Base-by-base conservation (phyloP, 2,329 filamentous ascomycete genomes). In the Aspergillus pseudoterreus region DNA sequence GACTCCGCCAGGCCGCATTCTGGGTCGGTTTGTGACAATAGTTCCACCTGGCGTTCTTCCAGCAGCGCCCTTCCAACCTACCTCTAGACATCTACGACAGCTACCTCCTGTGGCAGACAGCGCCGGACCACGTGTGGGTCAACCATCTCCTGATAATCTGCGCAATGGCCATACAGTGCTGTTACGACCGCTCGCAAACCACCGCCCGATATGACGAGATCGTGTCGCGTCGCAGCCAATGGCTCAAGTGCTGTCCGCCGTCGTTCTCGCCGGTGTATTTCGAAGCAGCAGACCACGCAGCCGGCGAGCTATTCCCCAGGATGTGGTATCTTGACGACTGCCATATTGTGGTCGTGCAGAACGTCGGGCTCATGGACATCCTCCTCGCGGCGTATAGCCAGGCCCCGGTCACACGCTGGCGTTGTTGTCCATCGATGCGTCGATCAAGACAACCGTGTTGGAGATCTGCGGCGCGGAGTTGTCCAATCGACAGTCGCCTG, bases 131-230 rank as follows among this genome's bases (percentile, higher is more conserved):
- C n/a, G 56, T 65, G 4, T 69, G 65, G 65, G 57, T 81, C 2
- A 84, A 85, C 63, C 75, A 80, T 6, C 79, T 82, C 22, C 76
- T 86, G 0, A 73, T 82, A 1, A 78, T 83, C 54, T 81, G 81
- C 44, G 81, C 81, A 14, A 80, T 84, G 51, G 78, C 84, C 1
- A 66, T 85, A 17, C 80, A 83, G 50, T 84, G 78, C 57, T 86
- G 83, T 59, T 85, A 84, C 58, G 52, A 72, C 10, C 76, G 74
- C 48, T n/a, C 24, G 4, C 43, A 6, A 9, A 73, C 74, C 47
- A 61, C 69, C 41, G 64, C 68, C 14, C 82, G 80, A 79, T 62
- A 72, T 27, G 62, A 67, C 8, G 41, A 39, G 12, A 14, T 38
- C 64, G 63, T 38, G 72, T 75, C 43, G 80, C 81, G 2, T 48